A percentile compares a stretch with the other conserved stretches of the same genome.
These are phyloP conservation scores for Boechera retrofracta DNA, from an alignment of 345 rosid genomes.

Conservation along the genomic window DNA sequence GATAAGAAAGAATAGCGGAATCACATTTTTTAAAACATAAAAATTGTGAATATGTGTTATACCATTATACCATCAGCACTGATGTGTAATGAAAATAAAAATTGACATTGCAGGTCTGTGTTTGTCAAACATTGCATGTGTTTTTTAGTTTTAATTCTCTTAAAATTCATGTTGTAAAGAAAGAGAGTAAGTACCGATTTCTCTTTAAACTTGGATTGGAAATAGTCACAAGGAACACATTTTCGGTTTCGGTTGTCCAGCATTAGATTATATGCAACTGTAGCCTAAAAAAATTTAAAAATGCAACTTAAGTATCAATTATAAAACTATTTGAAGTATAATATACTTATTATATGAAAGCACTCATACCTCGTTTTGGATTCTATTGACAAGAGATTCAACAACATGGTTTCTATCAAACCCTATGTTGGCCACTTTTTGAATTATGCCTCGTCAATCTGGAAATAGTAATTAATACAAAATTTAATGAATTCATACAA, in stretches of 20 bases:
- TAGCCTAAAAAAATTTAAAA: conserved; percentile 76
- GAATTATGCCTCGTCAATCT: conserved; percentile 85
- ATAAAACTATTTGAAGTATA: no score
- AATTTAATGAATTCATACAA: background rate
- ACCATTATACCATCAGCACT: no score
- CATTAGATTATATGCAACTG: no score
- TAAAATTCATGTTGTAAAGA: background rate
- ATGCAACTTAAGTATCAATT: background rate
- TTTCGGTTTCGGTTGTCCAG: no score
- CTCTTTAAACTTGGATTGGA: conserved; percentile 61
- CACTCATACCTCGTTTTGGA: conserved; percentile 67
- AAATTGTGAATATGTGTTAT: no score
- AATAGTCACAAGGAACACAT: conserved; percentile 56
- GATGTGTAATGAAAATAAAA: no score
- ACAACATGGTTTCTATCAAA: conserved; percentile 62
- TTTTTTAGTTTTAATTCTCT: no score
- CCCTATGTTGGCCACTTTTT: conserved; percentile 68
- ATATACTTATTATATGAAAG: background rate
- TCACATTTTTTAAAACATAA: no score
- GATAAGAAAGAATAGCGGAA: no score
- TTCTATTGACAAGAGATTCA: conserved; percentile 69
- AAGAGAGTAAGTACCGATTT: conserved; percentile 53
- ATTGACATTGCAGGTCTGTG: no score
- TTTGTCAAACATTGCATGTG: no score
- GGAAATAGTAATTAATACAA: conserved; percentile 16